Base-by-base conservation (phyloP, 371 early-diverging fungal species). In the Choanephora cucurbitarum region DNA sequence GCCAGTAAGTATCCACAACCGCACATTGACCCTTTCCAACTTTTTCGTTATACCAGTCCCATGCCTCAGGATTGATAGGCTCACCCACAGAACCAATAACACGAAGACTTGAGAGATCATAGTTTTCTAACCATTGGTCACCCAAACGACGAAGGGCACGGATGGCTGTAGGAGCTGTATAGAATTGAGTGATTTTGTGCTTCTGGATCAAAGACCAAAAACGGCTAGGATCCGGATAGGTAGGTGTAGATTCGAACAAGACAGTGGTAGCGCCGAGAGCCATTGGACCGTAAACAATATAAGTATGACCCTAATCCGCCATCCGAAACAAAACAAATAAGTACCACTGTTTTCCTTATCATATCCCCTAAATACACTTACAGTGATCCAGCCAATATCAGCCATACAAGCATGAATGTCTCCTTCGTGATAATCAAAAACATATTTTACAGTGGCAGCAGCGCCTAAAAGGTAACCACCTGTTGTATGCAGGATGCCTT, bases 81-180 rank as follows among this genome's bases (percentile, higher is more conserved):
- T 99, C 99, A 44, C 99, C 99, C 11, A 98, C 99, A 46, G 92
- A 89, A 19, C 96, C 99, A 19, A 99, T 85, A 21, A 95, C 85
- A 48, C 96, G 84, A 42, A 99, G 83, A 10, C 89, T 79, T 23
- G 84, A 80, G 52, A 96, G 78, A 49, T 90, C 83, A 65, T 86
- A 81, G 13, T 79, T 78, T 49, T 84, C 74, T 37, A 94, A 81
- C 80, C 82, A 83, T 32, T 86, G 76, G 59, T 96, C 91, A 44
- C 96, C 96, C 21, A 90, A 69, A 31, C 92, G 85, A 53, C 93
- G 87, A 55, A 98, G 81, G 6, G 96, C 93, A 48, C 99, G 90
- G 59, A 99, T 93, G 34, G 96, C 96, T 7, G 99, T 99, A 18
- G 99, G 99, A 0, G 99, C 98, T 21, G 99, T 99, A 73, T 98